Conservation (phyloP, 2,329 filamentous ascomycete species). For the Podosphaera aphanis region DNA sequence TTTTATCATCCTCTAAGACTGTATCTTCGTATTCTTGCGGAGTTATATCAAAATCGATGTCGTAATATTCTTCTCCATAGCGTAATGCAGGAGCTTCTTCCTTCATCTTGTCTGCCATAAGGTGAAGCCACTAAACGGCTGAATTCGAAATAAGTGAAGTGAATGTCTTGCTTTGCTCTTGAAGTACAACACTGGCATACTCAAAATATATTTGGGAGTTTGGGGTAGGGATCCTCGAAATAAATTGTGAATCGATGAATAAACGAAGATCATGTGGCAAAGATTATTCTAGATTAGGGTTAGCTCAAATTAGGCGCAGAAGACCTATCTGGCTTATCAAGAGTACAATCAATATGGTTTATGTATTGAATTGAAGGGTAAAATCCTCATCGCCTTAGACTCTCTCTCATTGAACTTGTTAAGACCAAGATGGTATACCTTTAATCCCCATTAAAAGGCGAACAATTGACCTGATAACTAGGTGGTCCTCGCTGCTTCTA, state of each 20-base stretch:
- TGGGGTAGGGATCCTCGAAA: no score
- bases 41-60: conserved; percentile 32
- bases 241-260: no score
- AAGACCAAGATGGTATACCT: background rate
- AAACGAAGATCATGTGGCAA: background rate
- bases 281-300: background rate
- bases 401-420: background rate
- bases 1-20: conserved; percentile 27
- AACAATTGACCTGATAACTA: conserved; percentile 19
- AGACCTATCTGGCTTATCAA: background rate
- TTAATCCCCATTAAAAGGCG: background rate
- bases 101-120: conserved; percentile 24
- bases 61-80: conserved; percentile 19
- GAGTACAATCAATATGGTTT: no score
- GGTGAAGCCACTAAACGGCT: background rate
- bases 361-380: no score
- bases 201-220: no score
- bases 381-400: background rate
- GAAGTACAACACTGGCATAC: background rate
- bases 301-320: background rate
- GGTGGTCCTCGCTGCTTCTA: conserved; percentile 96
- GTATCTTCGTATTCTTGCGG: conserved; percentile 26
- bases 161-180: background rate
- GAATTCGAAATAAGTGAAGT: background rate
- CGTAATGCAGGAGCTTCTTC: conserved; percentile 28